A percentile compares a stretch with the other conserved stretches of the same genome.
Conservation (phyloP, 148 eudicot species). For the Vaccinium macrocarpon region DNA sequence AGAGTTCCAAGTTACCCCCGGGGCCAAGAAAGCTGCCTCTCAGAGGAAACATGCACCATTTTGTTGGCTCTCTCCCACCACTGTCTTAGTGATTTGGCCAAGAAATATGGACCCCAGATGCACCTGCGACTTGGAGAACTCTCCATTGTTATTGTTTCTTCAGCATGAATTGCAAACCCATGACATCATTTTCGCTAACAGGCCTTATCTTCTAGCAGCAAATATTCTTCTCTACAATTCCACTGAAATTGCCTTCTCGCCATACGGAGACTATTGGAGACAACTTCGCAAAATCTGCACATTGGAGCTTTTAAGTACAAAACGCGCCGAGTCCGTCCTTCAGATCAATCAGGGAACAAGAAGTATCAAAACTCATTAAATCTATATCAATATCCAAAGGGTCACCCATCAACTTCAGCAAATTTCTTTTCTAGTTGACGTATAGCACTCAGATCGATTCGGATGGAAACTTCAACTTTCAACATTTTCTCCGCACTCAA, state of each 20-base stretch:
- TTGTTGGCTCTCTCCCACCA: constrained; percentile 27
- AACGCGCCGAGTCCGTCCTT: not conserved
- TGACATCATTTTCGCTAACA: not conserved
- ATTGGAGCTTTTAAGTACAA: not conserved
- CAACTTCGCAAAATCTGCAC: not conserved
- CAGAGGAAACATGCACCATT: constrained; percentile 19
- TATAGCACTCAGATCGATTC: no score
- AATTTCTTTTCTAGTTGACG: not conserved
- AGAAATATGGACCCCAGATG: constrained; percentile 33
- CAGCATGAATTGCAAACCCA: not conserved
- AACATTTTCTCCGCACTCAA: no score
- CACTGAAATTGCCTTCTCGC: not conserved
- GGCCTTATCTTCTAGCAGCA: not conserved
- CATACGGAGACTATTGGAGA: not conserved
- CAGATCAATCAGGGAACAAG: constrained; percentile 11
- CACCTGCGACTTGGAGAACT: constrained; percentile 27
- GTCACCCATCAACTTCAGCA: not conserved
- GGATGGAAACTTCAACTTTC: no score
- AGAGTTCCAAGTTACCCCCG: constrained; percentile 18
- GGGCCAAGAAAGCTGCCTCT: constrained; percentile 34
- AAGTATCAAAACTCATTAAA: not conserved
- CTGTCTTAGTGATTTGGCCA: constrained; percentile 8
- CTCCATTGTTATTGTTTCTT: not conserved
- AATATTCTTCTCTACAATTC: not conserved
- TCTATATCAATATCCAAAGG: not conserved